Evolutionary conservation across 129 eudicot genomes (phyloP).

Genomic region (Tagetes erecta): DNA sequence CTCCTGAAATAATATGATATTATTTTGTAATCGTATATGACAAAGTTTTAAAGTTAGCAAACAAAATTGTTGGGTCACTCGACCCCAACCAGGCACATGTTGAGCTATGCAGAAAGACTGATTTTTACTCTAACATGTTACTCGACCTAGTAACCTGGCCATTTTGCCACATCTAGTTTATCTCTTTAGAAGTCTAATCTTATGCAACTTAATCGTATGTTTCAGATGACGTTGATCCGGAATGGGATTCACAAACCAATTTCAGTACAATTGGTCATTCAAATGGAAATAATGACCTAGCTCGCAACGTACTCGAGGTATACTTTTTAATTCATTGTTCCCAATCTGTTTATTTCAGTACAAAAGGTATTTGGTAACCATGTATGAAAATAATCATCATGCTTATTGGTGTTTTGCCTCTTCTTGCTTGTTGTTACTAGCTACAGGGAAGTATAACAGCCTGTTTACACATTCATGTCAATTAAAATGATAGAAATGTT

Average conservation of each 20-base stretch:
- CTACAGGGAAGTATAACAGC: neutral
- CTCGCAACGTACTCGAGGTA: conserved; percentile 69
- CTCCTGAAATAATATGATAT: neutral
- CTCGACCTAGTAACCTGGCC: neutral
- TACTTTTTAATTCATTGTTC: neutral
- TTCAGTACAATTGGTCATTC: conserved; percentile 53
- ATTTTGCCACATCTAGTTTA: neutral
- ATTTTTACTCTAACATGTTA: neutral
- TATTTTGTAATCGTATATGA: neutral
- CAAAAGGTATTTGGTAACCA: neutral
- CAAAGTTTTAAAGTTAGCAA: neutral
- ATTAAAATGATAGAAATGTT: neutral
- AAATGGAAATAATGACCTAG: conserved; percentile 68
- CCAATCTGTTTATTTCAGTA: neutral
- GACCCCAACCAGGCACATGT: neutral
- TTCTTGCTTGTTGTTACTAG: neutral
- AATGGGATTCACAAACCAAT: conserved; percentile 45
- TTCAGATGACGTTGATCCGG: conserved; percentile 51
- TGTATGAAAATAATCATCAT: neutral
- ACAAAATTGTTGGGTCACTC: neutral
- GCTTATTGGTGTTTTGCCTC: neutral
- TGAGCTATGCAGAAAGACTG: neutral
- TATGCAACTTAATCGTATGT: conserved; percentile 18
- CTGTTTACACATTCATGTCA: neutral
- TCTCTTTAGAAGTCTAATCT: neutral